Percentiles rank a stretch among this genome's conserved stretches.
Evolutionary conservation across 2,329 filamentous ascomycete genomes (phyloP).

Genomic region (Ceratocystis ficicola): DNA sequence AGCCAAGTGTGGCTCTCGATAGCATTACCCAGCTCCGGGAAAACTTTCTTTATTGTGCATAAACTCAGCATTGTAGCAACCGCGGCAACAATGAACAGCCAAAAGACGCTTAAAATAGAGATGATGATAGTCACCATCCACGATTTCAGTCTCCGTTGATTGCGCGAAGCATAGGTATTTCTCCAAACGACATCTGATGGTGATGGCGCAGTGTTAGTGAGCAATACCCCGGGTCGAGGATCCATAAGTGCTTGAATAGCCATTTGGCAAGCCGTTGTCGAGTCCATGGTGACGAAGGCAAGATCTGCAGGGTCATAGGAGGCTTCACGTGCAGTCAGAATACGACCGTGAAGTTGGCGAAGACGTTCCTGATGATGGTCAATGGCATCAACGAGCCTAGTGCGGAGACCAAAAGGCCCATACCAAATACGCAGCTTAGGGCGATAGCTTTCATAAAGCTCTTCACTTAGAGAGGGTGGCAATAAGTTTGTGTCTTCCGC

Average conservation of each 20-base stretch:
- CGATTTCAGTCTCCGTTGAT: conserved; percentile 59
- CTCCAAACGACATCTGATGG: conserved; percentile 90
- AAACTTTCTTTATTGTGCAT: conserved; percentile 62
- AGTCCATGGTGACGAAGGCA: conserved; percentile 96
- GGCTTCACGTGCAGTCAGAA: conserved; percentile 57
- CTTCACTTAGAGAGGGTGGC: conserved; percentile 21
- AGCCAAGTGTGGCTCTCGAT: conserved; percentile 58
- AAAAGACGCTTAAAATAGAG: conserved; percentile 70
- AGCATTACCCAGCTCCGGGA: conserved; percentile 55
- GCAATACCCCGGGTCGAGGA: conserved; percentile 70
- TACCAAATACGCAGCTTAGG: conserved; percentile 68
- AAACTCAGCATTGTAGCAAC: conserved; percentile 70
- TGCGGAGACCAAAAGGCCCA: conserved; percentile 60
- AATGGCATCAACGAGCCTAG: conserved; percentile 71
- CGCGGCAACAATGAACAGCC: conserved; percentile 69
- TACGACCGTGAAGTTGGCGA: conserved; percentile 62
- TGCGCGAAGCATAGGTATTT: conserved; percentile 75
- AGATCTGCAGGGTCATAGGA: conserved; percentile 67
- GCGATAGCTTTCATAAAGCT: conserved; percentile 29
- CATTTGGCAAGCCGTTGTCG: conserved; percentile 86
- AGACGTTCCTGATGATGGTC: conserved; percentile 88
- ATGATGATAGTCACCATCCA: conserved; percentile 81
- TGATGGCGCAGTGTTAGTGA: conserved; percentile 76
- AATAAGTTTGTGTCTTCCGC: background rate
- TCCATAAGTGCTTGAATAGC: conserved; percentile 89